Conservation (phyloP, 192 early-diverging fungal species). For the Thoreauomyces humboldtii region DNA sequence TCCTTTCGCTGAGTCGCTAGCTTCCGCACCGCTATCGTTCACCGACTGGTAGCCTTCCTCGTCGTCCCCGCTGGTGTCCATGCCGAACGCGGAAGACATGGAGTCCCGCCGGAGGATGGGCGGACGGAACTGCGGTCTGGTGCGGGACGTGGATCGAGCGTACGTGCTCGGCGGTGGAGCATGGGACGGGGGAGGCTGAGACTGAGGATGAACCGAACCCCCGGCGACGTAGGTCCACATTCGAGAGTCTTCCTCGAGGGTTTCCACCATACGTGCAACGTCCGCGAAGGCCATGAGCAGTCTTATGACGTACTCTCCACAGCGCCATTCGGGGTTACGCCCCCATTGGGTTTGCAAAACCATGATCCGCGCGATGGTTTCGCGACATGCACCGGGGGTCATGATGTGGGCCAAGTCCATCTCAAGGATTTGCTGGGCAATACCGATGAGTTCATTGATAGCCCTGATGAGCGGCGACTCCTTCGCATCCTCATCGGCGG, state of each 20-base stretch:
- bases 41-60: conserved; percentile 19
- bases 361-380: conserved; percentile 59
- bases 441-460: conserved; percentile 62
- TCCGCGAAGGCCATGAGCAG: conserved; percentile 70
- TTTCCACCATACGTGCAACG: conserved; percentile 73
- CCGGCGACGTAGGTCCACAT: conserved; percentile 57
- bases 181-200: conserved; percentile 14
- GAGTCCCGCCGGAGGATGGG: conserved; percentile 20
- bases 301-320: conserved; percentile 54
- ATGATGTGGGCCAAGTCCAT: conserved; percentile 57
- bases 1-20: conserved; percentile 9
- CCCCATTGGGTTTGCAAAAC: conserved; percentile 63
- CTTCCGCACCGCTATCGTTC: conserved; percentile 29
- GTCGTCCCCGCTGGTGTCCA: conserved; percentile 20
- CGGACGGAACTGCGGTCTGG: conserved; percentile 5
- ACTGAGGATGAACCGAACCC: conserved; percentile 15
- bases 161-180: background rate
- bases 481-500: conserved; percentile 27
- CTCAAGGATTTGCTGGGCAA: conserved; percentile 75
- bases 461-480: conserved; percentile 52
- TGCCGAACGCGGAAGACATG: conserved; percentile 26
- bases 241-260: conserved; percentile 71
- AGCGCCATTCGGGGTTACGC: conserved; percentile 61
- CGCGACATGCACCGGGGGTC: conserved; percentile 56
- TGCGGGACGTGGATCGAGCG: conserved; percentile 22